These are phyloP conservation scores for Agaricales sp. DNA, from an alignment of 1,284 basidiomycete species.

Conservation along the genomic window DNA sequence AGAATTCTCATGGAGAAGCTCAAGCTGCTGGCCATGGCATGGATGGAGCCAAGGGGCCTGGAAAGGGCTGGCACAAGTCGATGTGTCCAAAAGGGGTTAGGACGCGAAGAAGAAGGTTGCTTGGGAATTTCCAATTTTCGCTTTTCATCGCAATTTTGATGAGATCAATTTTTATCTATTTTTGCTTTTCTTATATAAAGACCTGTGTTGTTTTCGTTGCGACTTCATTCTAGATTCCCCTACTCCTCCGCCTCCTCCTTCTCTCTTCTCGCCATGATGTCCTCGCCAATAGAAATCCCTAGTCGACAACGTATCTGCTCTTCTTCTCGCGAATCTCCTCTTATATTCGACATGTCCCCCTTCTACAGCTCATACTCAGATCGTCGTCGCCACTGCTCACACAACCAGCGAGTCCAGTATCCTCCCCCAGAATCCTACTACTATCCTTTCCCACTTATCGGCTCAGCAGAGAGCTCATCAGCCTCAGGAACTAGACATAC, in stretches of 20 bases:
- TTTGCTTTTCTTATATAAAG: background rate
- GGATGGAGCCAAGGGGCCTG: background rate
- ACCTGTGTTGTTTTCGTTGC: background rate
- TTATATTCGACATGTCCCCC: slow-evolving; percentile 1
- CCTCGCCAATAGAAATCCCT: background rate
- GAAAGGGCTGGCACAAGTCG: background rate
- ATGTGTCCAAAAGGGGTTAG: background rate
- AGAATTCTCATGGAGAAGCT: background rate
- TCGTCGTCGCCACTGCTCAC: background rate
- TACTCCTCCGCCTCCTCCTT: background rate
- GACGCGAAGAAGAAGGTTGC: background rate
- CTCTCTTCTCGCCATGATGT: background rate
- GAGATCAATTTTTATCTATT: background rate
- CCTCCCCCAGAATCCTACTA: background rate
- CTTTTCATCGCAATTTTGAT: background rate
- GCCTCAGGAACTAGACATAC: background rate
- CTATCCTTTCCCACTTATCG: background rate
- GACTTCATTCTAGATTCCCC: background rate
- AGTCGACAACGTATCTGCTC: background rate
- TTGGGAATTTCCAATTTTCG: background rate
- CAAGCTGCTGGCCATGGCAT: background rate
- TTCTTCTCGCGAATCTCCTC: background rate
- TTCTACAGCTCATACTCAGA: slow-evolving; percentile 1
- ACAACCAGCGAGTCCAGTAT: background rate
- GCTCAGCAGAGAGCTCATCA: background rate